These are phyloP conservation scores for Cucurbita pepo DNA, from an alignment of 306 rosid genomes.

Conservation along the genomic window DNA sequence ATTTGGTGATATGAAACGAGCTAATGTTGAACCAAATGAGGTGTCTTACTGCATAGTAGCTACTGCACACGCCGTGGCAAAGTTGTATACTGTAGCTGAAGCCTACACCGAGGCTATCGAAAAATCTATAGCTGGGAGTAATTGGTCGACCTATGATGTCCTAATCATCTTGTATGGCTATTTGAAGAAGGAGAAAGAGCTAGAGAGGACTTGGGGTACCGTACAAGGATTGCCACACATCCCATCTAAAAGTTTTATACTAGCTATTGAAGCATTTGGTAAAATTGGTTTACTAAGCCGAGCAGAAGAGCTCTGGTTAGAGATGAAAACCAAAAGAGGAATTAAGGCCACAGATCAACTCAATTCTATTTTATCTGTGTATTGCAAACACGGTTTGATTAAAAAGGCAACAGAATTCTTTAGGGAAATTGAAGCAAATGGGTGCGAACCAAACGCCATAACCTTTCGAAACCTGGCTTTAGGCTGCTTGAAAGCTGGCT, in stretches of 20 bases:
- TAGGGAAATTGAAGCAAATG: slow-evolving; percentile 36
- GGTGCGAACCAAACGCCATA: slow-evolving; percentile 74
- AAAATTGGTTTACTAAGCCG: slow-evolving; percentile 40
- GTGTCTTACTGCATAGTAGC: slow-evolving; percentile 75
- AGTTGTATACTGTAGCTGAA: slow-evolving; percentile 55
- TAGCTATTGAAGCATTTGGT: slow-evolving; percentile 86
- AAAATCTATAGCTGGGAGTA: slow-evolving; percentile 48
- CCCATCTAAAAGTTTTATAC: slow-evolving; percentile 62
- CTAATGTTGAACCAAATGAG: slow-evolving; percentile 64
- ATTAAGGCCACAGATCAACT: slow-evolving; percentile 56
- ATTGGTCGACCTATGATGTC: slow-evolving; percentile 74
- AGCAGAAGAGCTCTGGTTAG: slow-evolving; percentile 78
- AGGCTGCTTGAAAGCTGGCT: slow-evolving; percentile 72
- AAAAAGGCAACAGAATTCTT: slow-evolving; percentile 42
- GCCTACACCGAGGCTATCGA: slow-evolving; percentile 61
- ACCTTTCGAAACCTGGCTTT: slow-evolving; percentile 62
- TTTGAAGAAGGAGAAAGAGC: slow-evolving; percentile 51
- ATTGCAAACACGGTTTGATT: slow-evolving; percentile 54
- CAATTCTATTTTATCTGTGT: slow-evolving; percentile 60
- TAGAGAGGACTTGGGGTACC: slow-evolving; percentile 56
- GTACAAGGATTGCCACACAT: slow-evolving; percentile 42
- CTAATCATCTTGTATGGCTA: slow-evolving; percentile 59
- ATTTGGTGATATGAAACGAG: slow-evolving; percentile 43
- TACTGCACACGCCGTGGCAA: slow-evolving; percentile 66
- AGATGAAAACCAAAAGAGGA: slow-evolving; percentile 49